Evolutionary conservation across 2,329 filamentous ascomycete species (phyloP).

Genomic region (Berkeleyomyces basicola): DNA sequence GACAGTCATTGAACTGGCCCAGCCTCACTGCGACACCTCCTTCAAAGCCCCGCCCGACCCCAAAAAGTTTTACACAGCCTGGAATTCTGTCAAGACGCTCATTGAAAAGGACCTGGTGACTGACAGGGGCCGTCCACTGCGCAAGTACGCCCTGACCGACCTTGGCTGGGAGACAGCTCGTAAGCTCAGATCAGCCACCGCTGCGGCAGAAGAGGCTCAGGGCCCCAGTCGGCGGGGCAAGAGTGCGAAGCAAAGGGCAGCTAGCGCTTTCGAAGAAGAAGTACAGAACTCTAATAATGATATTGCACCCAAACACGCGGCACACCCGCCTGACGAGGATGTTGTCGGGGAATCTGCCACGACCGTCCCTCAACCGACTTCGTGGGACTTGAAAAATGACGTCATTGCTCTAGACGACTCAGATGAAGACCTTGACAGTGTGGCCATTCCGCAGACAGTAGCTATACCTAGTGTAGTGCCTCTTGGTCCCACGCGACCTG

Average conservation of each 20-base stretch:
- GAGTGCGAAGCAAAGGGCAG: not conserved
- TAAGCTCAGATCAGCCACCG: conserved; percentile 32
- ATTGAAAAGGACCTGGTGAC: conserved; percentile 57
- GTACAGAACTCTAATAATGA: not conserved
- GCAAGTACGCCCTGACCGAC: conserved; percentile 55
- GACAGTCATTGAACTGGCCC: conserved; percentile 51
- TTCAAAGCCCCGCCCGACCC: conserved; percentile 52
- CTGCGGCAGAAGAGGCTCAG: conserved; percentile 5
- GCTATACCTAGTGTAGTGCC: not conserved
- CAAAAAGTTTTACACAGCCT: conserved; percentile 60
- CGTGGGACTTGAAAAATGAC: not conserved
- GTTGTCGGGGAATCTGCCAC: not conserved
- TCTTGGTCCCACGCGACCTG: conserved; percentile 38
- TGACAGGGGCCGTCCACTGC: conserved; percentile 49
- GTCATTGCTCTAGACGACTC: not conserved
- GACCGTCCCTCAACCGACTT: not conserved
- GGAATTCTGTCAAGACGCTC: conserved; percentile 68
- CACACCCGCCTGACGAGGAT: not conserved
- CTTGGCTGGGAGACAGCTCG: conserved; percentile 62
- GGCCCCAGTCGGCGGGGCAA: not conserved
- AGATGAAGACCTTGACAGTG: not conserved
- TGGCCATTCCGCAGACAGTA: not conserved
- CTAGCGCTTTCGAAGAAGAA: not conserved
- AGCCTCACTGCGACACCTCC: conserved; percentile 56
- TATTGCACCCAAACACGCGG: not conserved